Conservation (phyloP, 2,329 filamentous ascomycete species). For the Diaporthe helianthi region DNA sequence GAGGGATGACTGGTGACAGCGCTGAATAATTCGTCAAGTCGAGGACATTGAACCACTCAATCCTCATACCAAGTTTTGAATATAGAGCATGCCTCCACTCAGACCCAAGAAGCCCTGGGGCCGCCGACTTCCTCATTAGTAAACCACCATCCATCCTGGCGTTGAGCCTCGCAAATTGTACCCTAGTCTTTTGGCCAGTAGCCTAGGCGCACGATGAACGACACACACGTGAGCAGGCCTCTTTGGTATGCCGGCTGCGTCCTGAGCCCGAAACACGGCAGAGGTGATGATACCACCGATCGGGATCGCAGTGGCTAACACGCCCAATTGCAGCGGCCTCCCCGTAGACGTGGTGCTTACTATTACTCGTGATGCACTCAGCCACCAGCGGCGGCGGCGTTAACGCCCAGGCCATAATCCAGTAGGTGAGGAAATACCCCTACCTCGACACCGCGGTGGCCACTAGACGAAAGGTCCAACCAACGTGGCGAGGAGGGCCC, state of each 20-base stretch:
- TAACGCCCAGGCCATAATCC: slow-evolving; percentile 36
- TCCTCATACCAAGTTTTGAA: background rate
- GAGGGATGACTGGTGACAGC: accelerated
- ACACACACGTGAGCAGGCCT: slow-evolving; percentile 12
- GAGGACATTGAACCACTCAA: background rate
- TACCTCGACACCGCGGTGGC: slow-evolving; percentile 27
- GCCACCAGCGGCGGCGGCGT: slow-evolving; percentile 37
- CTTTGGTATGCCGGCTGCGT: background rate
- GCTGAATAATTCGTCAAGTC: background rate
- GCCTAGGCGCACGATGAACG: background rate
- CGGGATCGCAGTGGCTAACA: slow-evolving; percentile 9
- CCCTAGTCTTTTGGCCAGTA: background rate
- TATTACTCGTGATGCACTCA: slow-evolving; percentile 37
- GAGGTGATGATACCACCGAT: background rate
- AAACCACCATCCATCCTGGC: background rate
- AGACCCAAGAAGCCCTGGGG: background rate
- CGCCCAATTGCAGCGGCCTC: slow-evolving; percentile 31
- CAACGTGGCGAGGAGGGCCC: slow-evolving; percentile 35
- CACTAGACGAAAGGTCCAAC: slow-evolving; percentile 35
- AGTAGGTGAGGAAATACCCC: slow-evolving; percentile 39
- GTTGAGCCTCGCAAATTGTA: background rate
- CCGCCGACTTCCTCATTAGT: background rate
- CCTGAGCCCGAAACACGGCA: background rate
- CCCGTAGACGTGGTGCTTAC: slow-evolving; percentile 36
- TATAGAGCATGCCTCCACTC: slow-evolving; percentile 8